Conservation (phyloP, 192 early-diverging fungal species). For the Kappamyces sp. region DNA sequence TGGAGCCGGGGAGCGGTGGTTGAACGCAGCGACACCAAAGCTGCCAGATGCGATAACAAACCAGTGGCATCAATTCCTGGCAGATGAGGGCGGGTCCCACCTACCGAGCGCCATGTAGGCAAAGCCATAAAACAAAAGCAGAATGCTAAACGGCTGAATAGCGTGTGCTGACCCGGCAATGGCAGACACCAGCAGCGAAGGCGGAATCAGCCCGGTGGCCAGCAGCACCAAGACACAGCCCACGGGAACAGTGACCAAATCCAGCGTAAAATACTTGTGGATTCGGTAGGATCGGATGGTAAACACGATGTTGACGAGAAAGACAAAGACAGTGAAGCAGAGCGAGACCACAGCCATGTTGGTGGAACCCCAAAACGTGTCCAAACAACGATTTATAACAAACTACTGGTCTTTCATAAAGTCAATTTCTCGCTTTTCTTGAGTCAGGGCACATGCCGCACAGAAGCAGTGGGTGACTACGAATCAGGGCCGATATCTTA, state of each 20-base stretch:
- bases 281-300: no score
- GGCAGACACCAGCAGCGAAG: constrained; percentile 43
- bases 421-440: constrained; percentile 30
- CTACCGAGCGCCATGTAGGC: constrained; percentile 70
- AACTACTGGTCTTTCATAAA: neutral
- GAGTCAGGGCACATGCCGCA: constrained; percentile 26
- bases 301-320: no score
- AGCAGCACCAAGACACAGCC: constrained; percentile 64
- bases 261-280: constrained; percentile 32
- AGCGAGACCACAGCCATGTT: no score
- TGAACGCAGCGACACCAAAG: constrained; percentile 31
- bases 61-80: constrained; percentile 73
- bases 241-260: constrained; percentile 68
- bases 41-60: constrained; percentile 34
- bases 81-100: no score
- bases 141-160: constrained; percentile 72
- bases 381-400: no score
- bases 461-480: constrained; percentile 24
- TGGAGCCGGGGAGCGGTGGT: constrained; percentile 41
- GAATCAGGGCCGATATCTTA: no score
- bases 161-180: constrained; percentile 51
- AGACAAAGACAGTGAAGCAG: no score
- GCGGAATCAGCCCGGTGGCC: constrained; percentile 48
- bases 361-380: no score
- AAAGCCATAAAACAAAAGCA: constrained; percentile 74